Evolutionary conservation across 768 basidiomycete species (phyloP).

Genomic region (Lactarius hengduanensis): DNA sequence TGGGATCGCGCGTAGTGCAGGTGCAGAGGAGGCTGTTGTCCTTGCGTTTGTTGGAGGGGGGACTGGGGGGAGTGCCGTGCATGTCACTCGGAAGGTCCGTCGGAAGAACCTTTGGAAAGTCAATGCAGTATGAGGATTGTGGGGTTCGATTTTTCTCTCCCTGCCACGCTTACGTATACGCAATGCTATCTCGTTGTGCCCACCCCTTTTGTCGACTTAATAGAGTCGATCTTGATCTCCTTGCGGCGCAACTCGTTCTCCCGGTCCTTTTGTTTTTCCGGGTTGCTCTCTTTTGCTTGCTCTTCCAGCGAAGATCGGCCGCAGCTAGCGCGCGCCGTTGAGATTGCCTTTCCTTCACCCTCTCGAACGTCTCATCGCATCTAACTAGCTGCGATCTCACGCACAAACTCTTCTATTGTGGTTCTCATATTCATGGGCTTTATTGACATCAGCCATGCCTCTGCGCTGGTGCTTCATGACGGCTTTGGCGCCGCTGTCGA

Average conservation of each 20-base stretch:
- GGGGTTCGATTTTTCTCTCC: background rate
- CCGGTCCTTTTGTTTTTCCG: background rate
- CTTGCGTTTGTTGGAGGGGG: conserved; percentile 79
- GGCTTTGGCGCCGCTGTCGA: background rate
- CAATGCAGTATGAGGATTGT: conserved; percentile 27
- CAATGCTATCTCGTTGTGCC: conserved; percentile 10
- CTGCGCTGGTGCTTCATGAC: background rate
- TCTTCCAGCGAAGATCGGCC: background rate
- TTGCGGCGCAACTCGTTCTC: background rate
- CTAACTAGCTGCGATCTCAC: background rate
- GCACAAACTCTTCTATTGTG: background rate
- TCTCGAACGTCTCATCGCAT: background rate
- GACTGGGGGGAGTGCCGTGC: conserved; percentile 71
- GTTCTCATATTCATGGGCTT: background rate
- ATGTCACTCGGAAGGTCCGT: conserved; percentile 84
- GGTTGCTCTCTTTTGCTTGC: background rate
- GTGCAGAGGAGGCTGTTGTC: conserved; percentile 88
- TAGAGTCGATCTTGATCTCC: background rate
- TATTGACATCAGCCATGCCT: conserved; percentile 2
- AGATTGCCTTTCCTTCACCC: background rate
- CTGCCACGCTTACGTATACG: background rate
- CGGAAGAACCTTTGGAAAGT: conserved; percentile 42
- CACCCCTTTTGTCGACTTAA: background rate
- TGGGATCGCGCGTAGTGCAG: conserved; percentile 65
- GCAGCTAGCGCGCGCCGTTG: background rate